phyloP scores from a whole-genome alignment of 73 alveolate species.

The Chromera velia region DNA sequence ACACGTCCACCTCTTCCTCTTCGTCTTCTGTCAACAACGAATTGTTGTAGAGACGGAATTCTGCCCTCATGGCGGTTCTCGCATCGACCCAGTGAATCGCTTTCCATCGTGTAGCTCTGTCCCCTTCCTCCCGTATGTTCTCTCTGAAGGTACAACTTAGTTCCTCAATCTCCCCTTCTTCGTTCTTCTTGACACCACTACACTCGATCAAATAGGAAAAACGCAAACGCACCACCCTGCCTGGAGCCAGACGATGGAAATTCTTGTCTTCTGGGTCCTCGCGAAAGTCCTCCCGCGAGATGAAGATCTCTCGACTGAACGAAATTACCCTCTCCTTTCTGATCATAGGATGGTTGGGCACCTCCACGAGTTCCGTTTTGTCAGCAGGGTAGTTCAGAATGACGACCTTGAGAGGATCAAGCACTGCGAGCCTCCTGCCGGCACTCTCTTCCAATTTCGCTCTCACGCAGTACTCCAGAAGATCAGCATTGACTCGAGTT shows the following conservation, averaged over 20 bases:
- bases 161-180: not conserved
- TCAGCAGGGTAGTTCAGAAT: not conserved
- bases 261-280: not conserved
- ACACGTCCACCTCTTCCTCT: not conserved
- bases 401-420: slow-evolving; percentile 30
- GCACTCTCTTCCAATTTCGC: slow-evolving; percentile 25
- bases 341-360: not conserved
- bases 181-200: not conserved
- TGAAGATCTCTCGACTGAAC: not conserved
- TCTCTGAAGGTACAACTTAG: not conserved
- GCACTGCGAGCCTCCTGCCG: slow-evolving; percentile 27
- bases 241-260: not conserved
- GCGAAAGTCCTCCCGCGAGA: not conserved
- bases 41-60: not conserved
- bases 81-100: not conserved
- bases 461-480: not conserved
- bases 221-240: not conserved
- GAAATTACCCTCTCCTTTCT: not conserved
- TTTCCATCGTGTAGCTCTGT: no score
- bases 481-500: not conserved
- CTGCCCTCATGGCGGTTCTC: not conserved
- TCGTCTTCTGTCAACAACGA: not conserved
- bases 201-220: not conserved
- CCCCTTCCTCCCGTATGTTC: no score
- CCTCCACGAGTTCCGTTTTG: not conserved